phyloP scores from a whole-genome alignment of 148 eudicot genomes.

The Rhododendron mucronatum region DNA sequence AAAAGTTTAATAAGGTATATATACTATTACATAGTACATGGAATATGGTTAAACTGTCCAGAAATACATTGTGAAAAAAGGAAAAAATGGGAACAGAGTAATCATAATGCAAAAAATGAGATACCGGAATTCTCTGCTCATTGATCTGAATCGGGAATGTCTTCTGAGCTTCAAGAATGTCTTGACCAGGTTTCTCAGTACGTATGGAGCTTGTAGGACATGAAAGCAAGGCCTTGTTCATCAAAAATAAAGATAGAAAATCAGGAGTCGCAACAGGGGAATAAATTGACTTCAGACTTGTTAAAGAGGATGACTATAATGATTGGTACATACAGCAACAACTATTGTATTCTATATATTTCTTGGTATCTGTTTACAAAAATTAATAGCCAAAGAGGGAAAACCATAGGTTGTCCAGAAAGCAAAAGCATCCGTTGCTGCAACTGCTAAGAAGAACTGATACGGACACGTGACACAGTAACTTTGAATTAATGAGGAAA shows the following conservation, averaged over 20 bases:
- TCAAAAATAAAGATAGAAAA: background rate
- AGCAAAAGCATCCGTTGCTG: background rate
- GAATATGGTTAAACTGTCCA: background rate
- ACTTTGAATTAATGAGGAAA: background rate
- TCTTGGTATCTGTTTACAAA: background rate
- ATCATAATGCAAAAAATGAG: background rate
- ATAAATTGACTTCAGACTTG: background rate
- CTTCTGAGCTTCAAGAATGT: constrained; percentile 42
- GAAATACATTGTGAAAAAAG: background rate
- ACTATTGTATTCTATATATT: background rate
- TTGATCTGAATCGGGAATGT: constrained; percentile 44
- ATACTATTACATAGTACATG: background rate
- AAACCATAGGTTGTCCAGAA: background rate
- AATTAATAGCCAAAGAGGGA: background rate
- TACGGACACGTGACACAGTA: background rate
- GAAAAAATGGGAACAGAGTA: background rate
- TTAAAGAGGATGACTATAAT: background rate
- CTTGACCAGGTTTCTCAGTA: constrained; percentile 37
- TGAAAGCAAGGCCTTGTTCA: constrained; percentile 41
- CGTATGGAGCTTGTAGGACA: constrained; percentile 53
- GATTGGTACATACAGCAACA: background rate
- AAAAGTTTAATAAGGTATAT: too few relatives aligned
- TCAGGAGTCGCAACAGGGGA: background rate
- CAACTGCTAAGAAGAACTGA: background rate
- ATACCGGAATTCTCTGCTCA: constrained; percentile 40